Conservation (phyloP, 257 asterid genomes). For the Petunia axillaris region DNA sequence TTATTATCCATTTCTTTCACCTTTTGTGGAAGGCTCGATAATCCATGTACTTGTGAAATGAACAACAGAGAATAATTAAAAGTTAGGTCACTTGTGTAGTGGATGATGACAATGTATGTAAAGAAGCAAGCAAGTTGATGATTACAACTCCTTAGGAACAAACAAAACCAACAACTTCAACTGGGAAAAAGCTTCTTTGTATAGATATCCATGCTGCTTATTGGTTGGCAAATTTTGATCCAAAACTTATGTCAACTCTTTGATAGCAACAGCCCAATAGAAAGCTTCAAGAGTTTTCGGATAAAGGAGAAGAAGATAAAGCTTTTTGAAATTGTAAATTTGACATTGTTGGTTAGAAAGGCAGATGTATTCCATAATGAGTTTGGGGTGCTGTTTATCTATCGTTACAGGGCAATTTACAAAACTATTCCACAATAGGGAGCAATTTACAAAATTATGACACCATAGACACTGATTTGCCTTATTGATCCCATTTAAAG, state of each 20-base stretch:
- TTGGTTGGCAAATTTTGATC: constrained; percentile 19
- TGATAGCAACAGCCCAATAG: not conserved
- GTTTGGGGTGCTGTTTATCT: too few relatives aligned
- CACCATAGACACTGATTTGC: too few relatives aligned
- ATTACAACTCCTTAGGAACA: not conserved
- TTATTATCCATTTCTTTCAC: not conserved
- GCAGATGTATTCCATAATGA: too few relatives aligned
- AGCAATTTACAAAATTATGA: too few relatives aligned
- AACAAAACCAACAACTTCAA: constrained; percentile 12
- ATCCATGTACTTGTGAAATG: not conserved
- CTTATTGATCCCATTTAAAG: too few relatives aligned
- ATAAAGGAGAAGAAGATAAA: not conserved
- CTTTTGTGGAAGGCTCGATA: not conserved
- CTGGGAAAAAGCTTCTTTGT: not conserved
- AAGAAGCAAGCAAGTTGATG: not conserved
- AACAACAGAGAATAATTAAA: not conserved
- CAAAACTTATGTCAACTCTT: not conserved
- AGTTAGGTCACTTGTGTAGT: constrained; percentile 13
- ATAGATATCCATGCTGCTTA: constrained; percentile 9
- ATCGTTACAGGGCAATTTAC: too few relatives aligned
- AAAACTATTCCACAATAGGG: too few relatives aligned
- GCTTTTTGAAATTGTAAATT: not conserved
- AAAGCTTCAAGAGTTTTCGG: not conserved
- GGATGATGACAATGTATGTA: not conserved
- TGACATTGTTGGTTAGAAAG: not conserved